A percentile compares a stretch with the other conserved stretches of the same genome.
phyloP scores from a whole-genome alignment of 225 moss, liverwort and hornwort species.

The Lunularia cruciata region DNA sequence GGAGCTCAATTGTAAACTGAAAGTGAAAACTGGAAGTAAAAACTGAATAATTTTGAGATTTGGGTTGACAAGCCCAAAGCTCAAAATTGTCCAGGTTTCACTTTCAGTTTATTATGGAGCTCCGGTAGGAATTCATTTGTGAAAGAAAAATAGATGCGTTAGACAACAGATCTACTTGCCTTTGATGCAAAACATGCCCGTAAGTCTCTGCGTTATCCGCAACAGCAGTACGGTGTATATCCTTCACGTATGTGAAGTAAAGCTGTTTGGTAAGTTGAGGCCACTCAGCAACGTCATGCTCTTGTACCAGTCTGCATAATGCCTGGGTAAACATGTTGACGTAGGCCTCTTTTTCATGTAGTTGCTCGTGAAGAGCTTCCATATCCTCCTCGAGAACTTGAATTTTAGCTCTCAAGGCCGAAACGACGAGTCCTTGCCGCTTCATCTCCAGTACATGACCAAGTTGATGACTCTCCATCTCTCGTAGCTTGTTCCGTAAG shows the following conservation, averaged over 20 bases:
- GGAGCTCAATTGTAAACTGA: too few species aligned
- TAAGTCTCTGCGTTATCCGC: constrained; percentile 53
- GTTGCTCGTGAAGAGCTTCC: constrained; percentile 44
- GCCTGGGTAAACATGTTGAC: constrained; percentile 64
- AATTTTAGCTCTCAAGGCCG: constrained; percentile 43
- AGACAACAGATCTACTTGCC: constrained; percentile 29
- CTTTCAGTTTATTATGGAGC: too few species aligned
- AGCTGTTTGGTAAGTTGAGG: constrained; percentile 60
- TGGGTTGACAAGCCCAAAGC: too few species aligned
- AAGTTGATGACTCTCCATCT: constrained; percentile 54
- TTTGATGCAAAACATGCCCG: constrained; percentile 65
- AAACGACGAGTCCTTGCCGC: constrained; percentile 42
- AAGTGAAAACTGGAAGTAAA: too few species aligned
- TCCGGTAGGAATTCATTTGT: too few species aligned
- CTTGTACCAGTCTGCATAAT: constrained; percentile 63
- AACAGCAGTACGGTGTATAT: constrained; percentile 55
- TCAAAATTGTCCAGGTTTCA: too few species aligned
- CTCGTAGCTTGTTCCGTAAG: constrained; percentile 34
- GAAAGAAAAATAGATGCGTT: too few species aligned
- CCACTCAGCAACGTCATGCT: constrained; percentile 71
- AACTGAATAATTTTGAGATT: too few species aligned
- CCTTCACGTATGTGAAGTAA: constrained; percentile 65
- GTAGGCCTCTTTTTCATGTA: constrained; percentile 50
- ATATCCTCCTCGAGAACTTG: constrained; percentile 44
- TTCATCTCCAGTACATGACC: constrained; percentile 60